Base-by-base conservation (phyloP, 148 eudicot species). In the Silene latifolia region DNA sequence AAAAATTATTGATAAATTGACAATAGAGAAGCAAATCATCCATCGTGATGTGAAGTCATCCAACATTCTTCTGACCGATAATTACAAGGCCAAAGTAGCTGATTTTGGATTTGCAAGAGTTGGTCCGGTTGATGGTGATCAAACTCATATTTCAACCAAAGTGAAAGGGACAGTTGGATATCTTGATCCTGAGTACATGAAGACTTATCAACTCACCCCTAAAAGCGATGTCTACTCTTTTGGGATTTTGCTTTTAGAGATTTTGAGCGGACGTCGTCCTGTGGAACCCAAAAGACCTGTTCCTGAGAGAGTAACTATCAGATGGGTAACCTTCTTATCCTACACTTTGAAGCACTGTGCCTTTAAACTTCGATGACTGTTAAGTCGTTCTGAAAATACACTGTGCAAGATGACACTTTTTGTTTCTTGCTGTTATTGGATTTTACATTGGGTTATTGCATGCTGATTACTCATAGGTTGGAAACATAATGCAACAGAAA, bases 61-160 rank as follows among this genome's bases (percentile, higher is more conserved):
- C 76, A 96, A 96, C 84, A 90, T 96, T 83, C 94, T 96, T 67
- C 80, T 96, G 63, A 89, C 91, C 2, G 98, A 89, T 64, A 84
- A 81, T 82, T 76, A 87, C 87, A 83, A 88, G 77, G 98, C 99
- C 73, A 96, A 90, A 84, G 99, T 96, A 69, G 98, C 99, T 32
- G 99, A 96, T 82, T 96, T 96, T 67, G 99, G 99, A 75, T 96
- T 96, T 84, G 99, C 99, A n/a, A 89, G 88, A 81, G 85, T 84
- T 1, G 98, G 97, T 53, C 83, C 90, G 17, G 76, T 60, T 63
- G 98, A 96, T 71, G 56, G 82, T 63, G 97, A 89, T 56, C 86
- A 79, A 72, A 88, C 99, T 19, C 94, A 96, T 58, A 82, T 96
- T 57, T 89, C 94, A n/a, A 96, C 99, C 78, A 85, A 92, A 87